phyloP scores from a whole-genome alignment of 192 early-diverging fungal genomes.

The Coemansia sp. region DNA sequence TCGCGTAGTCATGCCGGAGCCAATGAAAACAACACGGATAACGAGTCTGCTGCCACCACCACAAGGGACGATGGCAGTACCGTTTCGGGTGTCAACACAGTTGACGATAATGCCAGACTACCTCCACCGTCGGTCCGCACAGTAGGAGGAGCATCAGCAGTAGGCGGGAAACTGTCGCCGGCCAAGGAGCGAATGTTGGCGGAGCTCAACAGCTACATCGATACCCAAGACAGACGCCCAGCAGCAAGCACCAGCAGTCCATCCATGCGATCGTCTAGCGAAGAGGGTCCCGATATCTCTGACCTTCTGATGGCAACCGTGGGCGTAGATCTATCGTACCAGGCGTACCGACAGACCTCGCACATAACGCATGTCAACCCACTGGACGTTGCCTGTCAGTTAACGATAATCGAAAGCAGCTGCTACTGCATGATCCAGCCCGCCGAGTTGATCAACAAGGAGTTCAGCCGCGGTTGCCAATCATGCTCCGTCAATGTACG shows the following conservation, averaged over 20 bases:
- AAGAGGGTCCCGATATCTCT: constrained; percentile 48
- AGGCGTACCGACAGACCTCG: constrained; percentile 62
- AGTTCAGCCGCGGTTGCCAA: constrained; percentile 54
- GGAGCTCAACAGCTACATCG: neutral
- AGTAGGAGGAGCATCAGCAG: neutral
- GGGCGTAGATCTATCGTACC: constrained; percentile 52
- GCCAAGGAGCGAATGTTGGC: neutral
- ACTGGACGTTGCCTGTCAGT: constrained; percentile 77
- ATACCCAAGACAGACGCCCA: neutral
- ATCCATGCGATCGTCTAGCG: constrained; percentile 1
- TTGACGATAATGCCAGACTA: neutral
- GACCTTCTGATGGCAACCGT: constrained; percentile 52
- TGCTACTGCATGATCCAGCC: constrained; percentile 69
- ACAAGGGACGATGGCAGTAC: neutral
- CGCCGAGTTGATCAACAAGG: constrained; percentile 71
- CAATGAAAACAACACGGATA: neutral
- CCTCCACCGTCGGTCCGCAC: neutral
- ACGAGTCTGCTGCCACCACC: neutral
- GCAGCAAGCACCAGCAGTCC: neutral
- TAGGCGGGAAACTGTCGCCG: neutral
- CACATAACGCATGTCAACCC: constrained; percentile 72
- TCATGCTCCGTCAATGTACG: constrained; percentile 67
- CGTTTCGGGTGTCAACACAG: neutral
- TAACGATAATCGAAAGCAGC: constrained; percentile 77
- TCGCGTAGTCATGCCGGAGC: neutral